Evolutionary conservation across 1,284 basidiomycete species (phyloP).

Genomic region (Leccinum pachyderme): DNA sequence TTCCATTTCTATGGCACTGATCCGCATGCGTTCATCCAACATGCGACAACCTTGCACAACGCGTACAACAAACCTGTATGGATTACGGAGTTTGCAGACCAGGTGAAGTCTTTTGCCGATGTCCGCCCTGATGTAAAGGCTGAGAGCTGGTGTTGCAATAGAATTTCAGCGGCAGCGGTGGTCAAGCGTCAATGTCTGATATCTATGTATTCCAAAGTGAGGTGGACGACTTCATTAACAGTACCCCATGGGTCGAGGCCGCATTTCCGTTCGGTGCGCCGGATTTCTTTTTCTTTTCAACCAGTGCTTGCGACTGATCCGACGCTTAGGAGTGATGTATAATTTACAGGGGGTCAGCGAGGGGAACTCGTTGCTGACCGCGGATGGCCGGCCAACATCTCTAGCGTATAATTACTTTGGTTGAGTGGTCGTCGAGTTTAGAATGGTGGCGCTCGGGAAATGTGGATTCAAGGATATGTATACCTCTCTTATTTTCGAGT

Average conservation of each 20-base stretch:
- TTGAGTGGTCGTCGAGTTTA: constrained; percentile 4
- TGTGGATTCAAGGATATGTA: not conserved
- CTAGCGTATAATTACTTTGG: constrained; percentile 46
- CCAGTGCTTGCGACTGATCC: constrained; percentile 2
- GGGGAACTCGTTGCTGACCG: constrained; percentile 54
- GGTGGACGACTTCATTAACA: constrained; percentile 58
- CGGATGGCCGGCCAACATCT: constrained; percentile 43
- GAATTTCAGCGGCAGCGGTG: constrained; percentile 58
- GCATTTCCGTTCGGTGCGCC: constrained; percentile 69
- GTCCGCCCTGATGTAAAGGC: too few relatives aligned
- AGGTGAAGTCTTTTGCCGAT: constrained; percentile 36
- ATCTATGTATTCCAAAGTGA: constrained; percentile 57
- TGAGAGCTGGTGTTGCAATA: not conserved
- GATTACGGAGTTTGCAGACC: constrained; percentile 72
- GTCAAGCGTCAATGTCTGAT: constrained; percentile 49
- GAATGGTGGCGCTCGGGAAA: not conserved
- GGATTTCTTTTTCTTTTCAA: not conserved
- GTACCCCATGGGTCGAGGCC: constrained; percentile 49
- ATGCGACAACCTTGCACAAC: constrained; percentile 51
- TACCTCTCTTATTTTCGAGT: constrained; percentile 1
- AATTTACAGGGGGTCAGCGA: constrained; percentile 69
- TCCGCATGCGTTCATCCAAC: constrained; percentile 47
- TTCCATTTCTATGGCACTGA: constrained; percentile 66
- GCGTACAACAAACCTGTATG: constrained; percentile 53
- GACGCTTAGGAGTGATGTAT: constrained; percentile 56